Base-by-base conservation (phyloP, 495 filamentous ascomycete species). In the Tuber aestivum region DNA sequence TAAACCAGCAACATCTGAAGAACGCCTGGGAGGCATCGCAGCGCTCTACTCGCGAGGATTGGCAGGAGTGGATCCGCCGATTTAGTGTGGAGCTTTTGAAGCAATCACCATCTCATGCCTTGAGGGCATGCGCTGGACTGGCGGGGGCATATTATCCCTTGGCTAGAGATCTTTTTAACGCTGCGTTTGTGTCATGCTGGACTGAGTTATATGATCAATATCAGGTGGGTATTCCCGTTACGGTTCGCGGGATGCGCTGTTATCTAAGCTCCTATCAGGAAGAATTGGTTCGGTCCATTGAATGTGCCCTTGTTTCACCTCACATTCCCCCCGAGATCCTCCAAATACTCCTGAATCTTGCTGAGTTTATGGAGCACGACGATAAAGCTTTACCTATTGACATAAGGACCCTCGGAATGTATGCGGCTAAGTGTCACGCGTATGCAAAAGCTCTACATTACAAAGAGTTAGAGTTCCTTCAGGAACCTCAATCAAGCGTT, bases 321-420 rank as follows among this genome's bases (percentile, higher is more conserved):
- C 91, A 97, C 76, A 96, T 98, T 38, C 95, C 95, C 0, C 95
- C 95, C 0, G 96, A 99, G 82, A 92, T 99, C 70, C 86, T 98
- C 4, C 95, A 97, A 72, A 91, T 97, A 48, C 88, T 99, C 20
- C 89, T 99, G 72, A 99, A 98, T 83, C 88, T 99, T 21, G 95
- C 94, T 4, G 95, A 99, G 80, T 99, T 98, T 83, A 99, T 99
- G 95, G 95, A 99, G 81, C 95, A 99, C 80, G 95, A 98, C 81
- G 95, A 99, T 83, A 98, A 98, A 82, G 95, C 95, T 9, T 88
- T 99, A 37, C 95, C 95, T 23, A 97, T 99, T 78, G 96, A 99
- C 83, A 97, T 99, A 75, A 89, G 95, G 44, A 92, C 93, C 1
- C 86, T 98, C 45, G 95, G 96, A 32, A 92, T 93, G 80, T 96